A percentile compares a stretch with the other conserved stretches of the same genome.
Evolutionary conservation across 495 filamentous ascomycete species (phyloP).

Genomic region (Rhypophila decipiens): DNA sequence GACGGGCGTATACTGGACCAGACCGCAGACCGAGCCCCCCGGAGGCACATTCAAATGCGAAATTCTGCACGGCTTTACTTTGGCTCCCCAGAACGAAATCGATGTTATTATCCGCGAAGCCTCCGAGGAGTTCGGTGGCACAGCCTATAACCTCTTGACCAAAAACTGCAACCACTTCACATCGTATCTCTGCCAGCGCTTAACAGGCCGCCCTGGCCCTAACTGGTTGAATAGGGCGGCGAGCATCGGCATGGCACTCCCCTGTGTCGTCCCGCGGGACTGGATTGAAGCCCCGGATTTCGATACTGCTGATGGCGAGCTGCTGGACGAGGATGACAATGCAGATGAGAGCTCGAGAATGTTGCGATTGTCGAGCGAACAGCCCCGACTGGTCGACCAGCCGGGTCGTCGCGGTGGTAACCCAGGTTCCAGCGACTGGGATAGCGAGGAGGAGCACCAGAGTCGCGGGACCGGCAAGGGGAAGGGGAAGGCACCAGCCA

Average conservation of each 20-base stretch:
- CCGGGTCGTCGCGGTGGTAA: background rate
- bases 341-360: conserved; percentile 20
- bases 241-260: conserved; percentile 64
- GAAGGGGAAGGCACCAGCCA: conserved; percentile 31
- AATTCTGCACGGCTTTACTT: conserved; percentile 67
- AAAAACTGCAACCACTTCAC: conserved; percentile 85
- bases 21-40: conserved; percentile 58
- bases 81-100: conserved; percentile 56
- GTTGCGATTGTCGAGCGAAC: conserved; percentile 22
- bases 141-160: conserved; percentile 67
- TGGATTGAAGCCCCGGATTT: conserved; percentile 73
- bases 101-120: conserved; percentile 58
- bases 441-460: conserved; percentile 22
- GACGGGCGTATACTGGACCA: conserved; percentile 75
- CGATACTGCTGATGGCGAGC: conserved; percentile 62
- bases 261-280: conserved; percentile 71
- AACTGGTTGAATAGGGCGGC: conserved; percentile 74
- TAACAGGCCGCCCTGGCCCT: conserved; percentile 59
- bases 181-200: conserved; percentile 54
- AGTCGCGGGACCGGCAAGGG: conserved; percentile 30
- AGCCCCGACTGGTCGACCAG: conserved; percentile 21
- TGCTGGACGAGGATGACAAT: conserved; percentile 49
- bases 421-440: conserved; percentile 11
- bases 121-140: conserved; percentile 60
- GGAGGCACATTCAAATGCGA: conserved; percentile 65